Conservation (phyloP, 148 eudicot genomes). For the Rhododendron ferrugineum region DNA sequence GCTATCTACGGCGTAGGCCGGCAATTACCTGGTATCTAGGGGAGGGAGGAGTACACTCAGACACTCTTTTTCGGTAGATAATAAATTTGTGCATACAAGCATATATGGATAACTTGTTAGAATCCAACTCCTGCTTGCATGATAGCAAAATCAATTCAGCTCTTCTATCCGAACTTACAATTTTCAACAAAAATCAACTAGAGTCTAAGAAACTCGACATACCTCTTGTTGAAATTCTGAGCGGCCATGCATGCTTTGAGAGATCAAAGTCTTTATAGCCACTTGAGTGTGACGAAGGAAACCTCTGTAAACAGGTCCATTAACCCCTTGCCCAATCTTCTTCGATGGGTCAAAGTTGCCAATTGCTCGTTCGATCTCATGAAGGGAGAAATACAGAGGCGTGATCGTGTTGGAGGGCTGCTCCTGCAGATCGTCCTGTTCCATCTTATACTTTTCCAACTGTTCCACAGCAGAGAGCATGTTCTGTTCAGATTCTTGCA, state of each 20-base stretch:
- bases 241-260: conserved; percentile 59
- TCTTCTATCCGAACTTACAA: too few relatives aligned
- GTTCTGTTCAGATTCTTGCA: conserved; percentile 56
- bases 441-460: conserved; percentile 63
- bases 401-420: not conserved
- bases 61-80: not conserved
- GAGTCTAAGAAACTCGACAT: not conserved
- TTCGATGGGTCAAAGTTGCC: conserved; percentile 41
- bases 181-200: too few relatives aligned
- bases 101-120: not conserved
- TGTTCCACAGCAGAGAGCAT: conserved; percentile 57
- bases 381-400: conserved; percentile 29
- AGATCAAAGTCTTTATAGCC: conserved; percentile 61
- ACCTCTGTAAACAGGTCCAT: not conserved
- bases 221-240: conserved; percentile 47
- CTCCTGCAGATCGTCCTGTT: conserved; percentile 57
- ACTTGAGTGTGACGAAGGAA: not conserved
- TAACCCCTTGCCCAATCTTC: conserved; percentile 70
- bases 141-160: too few relatives aligned
- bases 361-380: conserved; percentile 69
- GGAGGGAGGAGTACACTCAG: not conserved
- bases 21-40: not conserved
- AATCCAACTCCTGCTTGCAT: not conserved
- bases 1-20: too few relatives aligned
- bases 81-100: not conserved